A percentile compares a stretch with the other conserved stretches of the same genome.
These are phyloP conservation scores for Vitis rupestris DNA, from an alignment of 164 flowering plant species.

Conservation along the genomic window DNA sequence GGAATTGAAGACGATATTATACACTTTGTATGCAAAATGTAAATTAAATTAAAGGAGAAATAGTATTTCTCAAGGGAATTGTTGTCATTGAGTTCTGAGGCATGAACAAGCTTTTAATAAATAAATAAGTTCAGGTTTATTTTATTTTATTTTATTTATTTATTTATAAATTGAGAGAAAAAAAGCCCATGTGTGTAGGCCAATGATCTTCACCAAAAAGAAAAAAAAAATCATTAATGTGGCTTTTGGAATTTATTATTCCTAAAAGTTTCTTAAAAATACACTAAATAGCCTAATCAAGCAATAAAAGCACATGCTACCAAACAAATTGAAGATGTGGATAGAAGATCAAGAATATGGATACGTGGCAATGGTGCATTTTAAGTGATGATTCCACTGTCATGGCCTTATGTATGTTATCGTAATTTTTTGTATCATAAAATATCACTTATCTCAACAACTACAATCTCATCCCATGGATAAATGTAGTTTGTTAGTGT, in stretches of 20 bases:
- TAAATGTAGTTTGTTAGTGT: too few relatives aligned
- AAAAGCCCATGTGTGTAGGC: too few relatives aligned
- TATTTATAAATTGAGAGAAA: too few relatives aligned
- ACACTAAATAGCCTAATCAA: neutral
- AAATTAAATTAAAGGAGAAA: neutral
- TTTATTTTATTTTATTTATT: too few relatives aligned
- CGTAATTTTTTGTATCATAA: neutral
- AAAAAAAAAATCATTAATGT: neutral
- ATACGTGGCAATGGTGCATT: neutral
- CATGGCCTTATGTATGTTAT: neutral
- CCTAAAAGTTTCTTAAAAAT: neutral
- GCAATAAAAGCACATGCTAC: neutral
- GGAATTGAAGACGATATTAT: neutral
- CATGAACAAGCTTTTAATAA: neutral
- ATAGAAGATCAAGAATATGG: neutral
- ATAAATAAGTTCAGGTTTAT: neutral
- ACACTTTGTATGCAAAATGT: neutral
- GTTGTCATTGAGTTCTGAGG: neutral
- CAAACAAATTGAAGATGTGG: neutral
- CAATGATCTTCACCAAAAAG: too few relatives aligned
- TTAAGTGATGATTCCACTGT: neutral
- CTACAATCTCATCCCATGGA: neutral
- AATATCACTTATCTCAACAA: neutral
- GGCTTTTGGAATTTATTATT: neutral
- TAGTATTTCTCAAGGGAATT: neutral